These are phyloP conservation scores for Nyssa sinensis DNA, from an alignment of 148 eudicot species.

Conservation along the genomic window DNA sequence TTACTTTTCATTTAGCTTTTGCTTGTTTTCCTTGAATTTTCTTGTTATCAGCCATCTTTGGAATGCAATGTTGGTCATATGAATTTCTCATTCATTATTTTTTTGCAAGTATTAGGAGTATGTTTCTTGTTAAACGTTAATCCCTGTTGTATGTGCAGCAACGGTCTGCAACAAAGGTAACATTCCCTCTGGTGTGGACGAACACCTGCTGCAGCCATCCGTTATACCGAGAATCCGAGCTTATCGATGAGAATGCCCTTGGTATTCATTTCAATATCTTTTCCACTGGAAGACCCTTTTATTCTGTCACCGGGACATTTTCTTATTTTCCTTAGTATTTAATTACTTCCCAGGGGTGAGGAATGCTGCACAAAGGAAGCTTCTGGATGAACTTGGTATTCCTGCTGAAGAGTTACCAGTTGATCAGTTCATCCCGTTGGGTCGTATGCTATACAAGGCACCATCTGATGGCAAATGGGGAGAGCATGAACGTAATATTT, in stretches of 20 bases:
- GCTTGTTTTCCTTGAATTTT: not conserved
- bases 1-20: not conserved
- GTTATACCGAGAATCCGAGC: constrained; percentile 74
- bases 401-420: constrained; percentile 90
- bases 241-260: constrained; percentile 67
- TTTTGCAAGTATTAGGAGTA: not conserved
- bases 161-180: constrained; percentile 92
- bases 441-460: constrained; percentile 95
- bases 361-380: constrained; percentile 97
- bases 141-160: constrained; percentile 48
- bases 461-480: constrained; percentile 99
- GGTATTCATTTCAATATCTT: constrained; percentile 35
- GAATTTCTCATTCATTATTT: not conserved
- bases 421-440: constrained; percentile 80
- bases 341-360: constrained; percentile 61
- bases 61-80: not conserved
- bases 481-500: constrained; percentile 79
- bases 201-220: constrained; percentile 99
- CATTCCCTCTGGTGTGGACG: constrained; percentile 97
- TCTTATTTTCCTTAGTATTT: not conserved
- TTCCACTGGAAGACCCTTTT: not conserved
- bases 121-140: not conserved
- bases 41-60: not conserved
- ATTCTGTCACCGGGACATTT: not conserved
- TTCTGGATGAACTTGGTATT: constrained; percentile 90